These are phyloP conservation scores for Mycena polygramma DNA, from an alignment of 768 basidiomycete genomes.

Conservation along the genomic window DNA sequence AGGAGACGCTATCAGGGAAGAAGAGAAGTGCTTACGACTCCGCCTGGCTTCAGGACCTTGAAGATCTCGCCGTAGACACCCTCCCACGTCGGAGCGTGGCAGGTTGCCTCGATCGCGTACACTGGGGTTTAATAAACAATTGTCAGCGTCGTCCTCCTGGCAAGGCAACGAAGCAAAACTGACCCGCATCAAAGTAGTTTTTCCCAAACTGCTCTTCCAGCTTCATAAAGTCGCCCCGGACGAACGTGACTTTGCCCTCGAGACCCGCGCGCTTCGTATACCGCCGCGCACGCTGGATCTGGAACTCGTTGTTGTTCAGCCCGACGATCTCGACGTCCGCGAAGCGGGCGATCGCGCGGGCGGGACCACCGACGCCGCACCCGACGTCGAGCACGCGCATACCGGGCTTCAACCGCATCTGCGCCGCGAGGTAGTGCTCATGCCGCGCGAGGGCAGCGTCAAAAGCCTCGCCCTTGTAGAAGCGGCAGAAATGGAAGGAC, in stretches of 20 bases:
- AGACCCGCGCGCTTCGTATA: slow-evolving; percentile 86
- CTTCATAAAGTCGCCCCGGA: slow-evolving; percentile 98
- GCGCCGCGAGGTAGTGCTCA: slow-evolving; percentile 95
- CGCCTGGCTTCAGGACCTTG: slow-evolving; percentile 96
- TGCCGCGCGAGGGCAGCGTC: slow-evolving; percentile 87
- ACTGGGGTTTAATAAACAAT: slow-evolving; percentile 58
- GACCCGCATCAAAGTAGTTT: slow-evolving; percentile 89
- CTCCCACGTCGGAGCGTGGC: slow-evolving; percentile 95
- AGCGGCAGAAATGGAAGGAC: slow-evolving; percentile 97
- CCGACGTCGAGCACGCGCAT: slow-evolving; percentile 99
- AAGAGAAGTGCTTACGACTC: slow-evolving; percentile 72
- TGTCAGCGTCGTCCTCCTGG: not conserved
- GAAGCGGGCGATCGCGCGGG: slow-evolving; percentile 94
- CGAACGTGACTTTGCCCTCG: slow-evolving; percentile 82
- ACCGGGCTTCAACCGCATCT: slow-evolving; percentile 87
- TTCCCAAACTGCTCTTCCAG: slow-evolving; percentile 92
- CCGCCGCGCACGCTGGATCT: slow-evolving; percentile 85
- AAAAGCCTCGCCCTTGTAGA: slow-evolving; percentile 92
- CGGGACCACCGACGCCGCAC: slow-evolving; percentile 98
- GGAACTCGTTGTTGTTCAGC: slow-evolving; percentile 97
- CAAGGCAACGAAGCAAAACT: not conserved
- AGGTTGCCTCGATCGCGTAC: slow-evolving; percentile 98
- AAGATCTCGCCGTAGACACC: slow-evolving; percentile 95
- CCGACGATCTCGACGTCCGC: slow-evolving; percentile 88
- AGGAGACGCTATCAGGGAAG: not conserved